phyloP scores from a whole-genome alignment of 2,329 filamentous ascomycete species.

The Sporothrix schenckii region DNA sequence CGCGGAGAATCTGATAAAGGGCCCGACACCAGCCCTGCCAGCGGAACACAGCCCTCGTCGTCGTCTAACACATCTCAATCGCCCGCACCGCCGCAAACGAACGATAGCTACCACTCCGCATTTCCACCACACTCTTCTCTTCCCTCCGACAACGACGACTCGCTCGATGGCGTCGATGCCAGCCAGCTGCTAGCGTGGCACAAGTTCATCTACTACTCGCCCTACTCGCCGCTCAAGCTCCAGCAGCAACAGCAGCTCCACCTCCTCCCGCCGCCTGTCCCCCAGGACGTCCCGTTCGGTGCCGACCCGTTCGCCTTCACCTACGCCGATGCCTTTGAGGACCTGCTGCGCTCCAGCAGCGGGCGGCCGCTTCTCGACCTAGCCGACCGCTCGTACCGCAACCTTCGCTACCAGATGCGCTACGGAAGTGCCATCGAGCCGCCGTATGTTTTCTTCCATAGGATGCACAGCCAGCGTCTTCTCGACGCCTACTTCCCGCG shows the following conservation, averaged over 20 bases:
- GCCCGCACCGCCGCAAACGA: background rate
- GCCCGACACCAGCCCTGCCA: background rate
- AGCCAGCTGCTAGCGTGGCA: conserved; percentile 40
- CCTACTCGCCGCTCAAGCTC: conserved; percentile 53
- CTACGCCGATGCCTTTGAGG: conserved; percentile 62
- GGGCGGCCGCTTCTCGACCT: conserved; percentile 50
- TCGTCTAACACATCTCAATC: background rate
- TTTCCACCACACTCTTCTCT: background rate
- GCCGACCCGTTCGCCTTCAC: conserved; percentile 50
- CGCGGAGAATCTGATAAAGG: conserved; percentile 25
- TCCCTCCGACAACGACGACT: conserved; percentile 24
- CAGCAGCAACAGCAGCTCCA: conserved; percentile 38
- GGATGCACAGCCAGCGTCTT: conserved; percentile 44
- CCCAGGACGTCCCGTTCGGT: conserved; percentile 48
- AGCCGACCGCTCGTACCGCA: conserved; percentile 43
- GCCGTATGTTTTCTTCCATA: conserved; percentile 49
- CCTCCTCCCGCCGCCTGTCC: conserved; percentile 52
- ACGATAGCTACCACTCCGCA: background rate
- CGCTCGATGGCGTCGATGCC: conserved; percentile 35
- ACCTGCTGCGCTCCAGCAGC: conserved; percentile 55
- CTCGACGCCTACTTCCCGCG: conserved; percentile 43
- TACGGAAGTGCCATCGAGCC: conserved; percentile 44
- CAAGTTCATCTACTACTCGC: conserved; percentile 46
- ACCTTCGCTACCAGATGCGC: conserved; percentile 35
- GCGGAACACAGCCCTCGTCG: background rate